These are phyloP conservation scores for Fusarium pseudograminearum DNA, from an alignment of 2,329 filamentous ascomycete species.

Conservation along the genomic window DNA sequence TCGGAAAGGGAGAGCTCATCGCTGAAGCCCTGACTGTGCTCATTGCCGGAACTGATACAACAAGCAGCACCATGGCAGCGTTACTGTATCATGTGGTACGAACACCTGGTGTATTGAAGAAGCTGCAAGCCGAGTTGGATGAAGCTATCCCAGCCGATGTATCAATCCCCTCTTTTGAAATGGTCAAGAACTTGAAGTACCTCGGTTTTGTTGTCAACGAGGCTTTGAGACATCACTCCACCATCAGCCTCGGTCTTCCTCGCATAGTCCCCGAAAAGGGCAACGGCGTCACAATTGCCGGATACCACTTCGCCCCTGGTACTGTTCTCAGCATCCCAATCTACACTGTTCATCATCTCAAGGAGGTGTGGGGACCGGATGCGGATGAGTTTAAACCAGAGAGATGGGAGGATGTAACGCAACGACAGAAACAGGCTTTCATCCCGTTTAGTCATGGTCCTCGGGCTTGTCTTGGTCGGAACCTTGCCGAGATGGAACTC, in stretches of 20 bases:
- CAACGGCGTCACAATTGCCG: background rate
- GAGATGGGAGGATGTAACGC: constrained; percentile 4
- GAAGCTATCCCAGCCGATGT: background rate
- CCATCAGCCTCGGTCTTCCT: constrained; percentile 5
- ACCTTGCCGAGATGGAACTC: background rate
- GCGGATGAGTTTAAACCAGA: background rate
- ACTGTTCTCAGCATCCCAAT: constrained; percentile 6
- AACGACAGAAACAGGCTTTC: background rate
- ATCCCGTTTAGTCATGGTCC: constrained; percentile 9
- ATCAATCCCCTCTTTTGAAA: background rate
- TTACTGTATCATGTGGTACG: background rate
- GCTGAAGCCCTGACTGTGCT: background rate
- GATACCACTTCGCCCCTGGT: constrained; percentile 1
- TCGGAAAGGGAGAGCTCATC: background rate
- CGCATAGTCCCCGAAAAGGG: background rate
- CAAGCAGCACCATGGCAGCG: background rate
- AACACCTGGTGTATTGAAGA: background rate
- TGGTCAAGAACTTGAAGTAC: constrained; percentile 3
- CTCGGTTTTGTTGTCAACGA: constrained; percentile 8
- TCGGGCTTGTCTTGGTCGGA: background rate
- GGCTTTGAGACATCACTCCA: background rate
- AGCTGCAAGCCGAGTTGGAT: background rate
- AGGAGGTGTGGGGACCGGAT: constrained; percentile 4
- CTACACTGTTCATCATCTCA: background rate
- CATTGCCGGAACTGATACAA: background rate